These are phyloP conservation scores for Amphicarpaea edgeworthii DNA, from an alignment of 306 rosid species.

Conservation along the genomic window DNA sequence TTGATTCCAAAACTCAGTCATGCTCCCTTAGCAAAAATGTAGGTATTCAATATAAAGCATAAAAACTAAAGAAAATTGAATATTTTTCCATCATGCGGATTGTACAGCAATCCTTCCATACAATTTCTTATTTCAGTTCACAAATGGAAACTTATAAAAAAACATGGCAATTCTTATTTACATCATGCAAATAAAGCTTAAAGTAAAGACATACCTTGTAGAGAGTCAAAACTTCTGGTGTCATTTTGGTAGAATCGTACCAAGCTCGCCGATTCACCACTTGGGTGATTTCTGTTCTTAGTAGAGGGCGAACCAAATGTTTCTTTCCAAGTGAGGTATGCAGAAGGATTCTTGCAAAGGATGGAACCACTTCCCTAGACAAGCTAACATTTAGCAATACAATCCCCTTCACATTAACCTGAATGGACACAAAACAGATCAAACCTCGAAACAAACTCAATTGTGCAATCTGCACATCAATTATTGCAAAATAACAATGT, in stretches of 20 bases:
- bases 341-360: constrained; percentile 90
- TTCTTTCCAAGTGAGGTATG: constrained; percentile 94
- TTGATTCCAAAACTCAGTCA: constrained; percentile 14
- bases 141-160: constrained; percentile 11
- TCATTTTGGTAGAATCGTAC: constrained; percentile 82
- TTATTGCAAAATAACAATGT: not conserved
- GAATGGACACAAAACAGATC: constrained; percentile 37
- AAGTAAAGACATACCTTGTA: constrained; percentile 67
- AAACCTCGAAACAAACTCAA: not conserved
- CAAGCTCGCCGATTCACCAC: constrained; percentile 94
- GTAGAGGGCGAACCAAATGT: constrained; percentile 88
- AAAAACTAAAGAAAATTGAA: constrained; percentile 2
- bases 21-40: constrained; percentile 4
- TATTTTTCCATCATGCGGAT: constrained; percentile 8
- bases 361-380: constrained; percentile 91
- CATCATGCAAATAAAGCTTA: constrained; percentile 7
- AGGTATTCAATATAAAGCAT: not conserved
- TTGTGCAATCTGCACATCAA: not conserved
- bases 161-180: constrained; percentile 27
- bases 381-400: constrained; percentile 81
- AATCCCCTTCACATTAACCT: constrained; percentile 80
- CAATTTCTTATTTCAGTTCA: not conserved
- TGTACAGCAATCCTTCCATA: constrained; percentile 9
- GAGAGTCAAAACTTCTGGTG: constrained; percentile 72
- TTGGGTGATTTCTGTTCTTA: constrained; percentile 87